Evolutionary conservation across 1,284 basidiomycete species (phyloP), one percentile per base, ranked within the genome.

Genomic region (Ceratobasidium sp.): DNA sequence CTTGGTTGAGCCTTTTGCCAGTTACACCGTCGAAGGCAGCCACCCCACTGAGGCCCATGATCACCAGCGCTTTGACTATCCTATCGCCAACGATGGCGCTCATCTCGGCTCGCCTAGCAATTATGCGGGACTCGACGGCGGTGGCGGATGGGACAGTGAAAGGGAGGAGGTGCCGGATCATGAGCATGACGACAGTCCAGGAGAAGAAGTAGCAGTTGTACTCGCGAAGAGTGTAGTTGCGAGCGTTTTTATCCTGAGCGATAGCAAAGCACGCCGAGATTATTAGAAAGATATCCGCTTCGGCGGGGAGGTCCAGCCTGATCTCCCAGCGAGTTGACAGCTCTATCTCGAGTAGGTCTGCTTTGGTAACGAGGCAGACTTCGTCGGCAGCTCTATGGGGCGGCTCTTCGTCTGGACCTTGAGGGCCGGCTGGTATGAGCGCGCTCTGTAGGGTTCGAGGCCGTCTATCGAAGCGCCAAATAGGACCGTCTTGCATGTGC

Each of bases 391-490:
- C 58, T 13, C 34, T 34, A 37, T 19, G 27, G 22, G 27, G n/a
- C 39, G 6, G 7, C 39, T 41, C 39, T 41, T 14, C 53, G 22
- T 11, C 11, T 22, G 29, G 27, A 31, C 3, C 14, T 16, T 59
- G 24, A n/a, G 58, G n/a, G n/a, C n/a, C 16, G 3, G 58, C 58
- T 6, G 37, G 31, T 6, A 37, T 37, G 31, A 59, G 37, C 29
- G 37, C 16, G 37, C 37, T 59, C 58, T n/a, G n/a, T n/a, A 29
- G 58, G 31, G 9, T 59, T 59, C 31, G 27, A 37, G 58, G 58
- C 2, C 58, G 58, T 59, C 58, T 59, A 22, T 64, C 62, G 14
- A 64, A 64, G 39, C 62, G 62, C 16, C 22, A 49, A 5, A 64
- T 29, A 9, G 62, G 14, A 11, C 62, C 62, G 41, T 64, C 62